Conservation (phyloP, 305 asterid genomes). For the Stenogyne calaminthoides region DNA sequence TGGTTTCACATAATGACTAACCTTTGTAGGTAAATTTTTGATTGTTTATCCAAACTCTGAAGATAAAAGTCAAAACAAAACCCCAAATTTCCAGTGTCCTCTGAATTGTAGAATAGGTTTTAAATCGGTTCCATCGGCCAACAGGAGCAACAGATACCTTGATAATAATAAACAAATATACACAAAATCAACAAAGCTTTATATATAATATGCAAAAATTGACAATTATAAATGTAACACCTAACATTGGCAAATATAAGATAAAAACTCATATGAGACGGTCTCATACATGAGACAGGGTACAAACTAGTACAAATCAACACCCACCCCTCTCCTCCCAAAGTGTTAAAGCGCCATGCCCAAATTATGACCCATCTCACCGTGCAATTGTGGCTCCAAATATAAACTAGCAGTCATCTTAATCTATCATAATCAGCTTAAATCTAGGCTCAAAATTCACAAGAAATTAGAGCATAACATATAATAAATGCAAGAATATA, state of each 20-base stretch:
- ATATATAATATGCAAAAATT: neutral
- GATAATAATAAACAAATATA: slow-evolving; percentile 8
- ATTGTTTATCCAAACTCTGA: slow-evolving; percentile 83
- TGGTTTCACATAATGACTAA: slow-evolving; percentile 37
- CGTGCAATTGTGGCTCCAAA: no score
- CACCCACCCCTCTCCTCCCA: no score
- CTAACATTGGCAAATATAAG: neutral
- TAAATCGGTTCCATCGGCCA: slow-evolving; percentile 93
- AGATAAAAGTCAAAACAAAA: slow-evolving; percentile 77
- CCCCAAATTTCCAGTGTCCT: slow-evolving; percentile 98
- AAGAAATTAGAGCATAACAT: neutral
- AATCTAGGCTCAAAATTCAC: neutral
- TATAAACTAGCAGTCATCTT: neutral
- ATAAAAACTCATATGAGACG: no score
- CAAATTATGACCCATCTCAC: no score
- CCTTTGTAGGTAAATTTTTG: slow-evolving; percentile 89
- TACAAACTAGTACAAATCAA: no score
- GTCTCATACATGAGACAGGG: no score
- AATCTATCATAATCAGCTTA: neutral
- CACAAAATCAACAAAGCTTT: neutral
- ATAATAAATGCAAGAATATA: slow-evolving; percentile 27
- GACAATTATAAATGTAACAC: neutral
- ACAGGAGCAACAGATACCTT: slow-evolving; percentile 96
- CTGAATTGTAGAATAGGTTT: slow-evolving; percentile 92
- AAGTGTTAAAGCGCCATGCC: no score